Evolutionary conservation across 2,329 filamentous ascomycete species (phyloP), one percentile per base, ranked within the genome.

Genomic region (Triangularia verruculosa): DNA sequence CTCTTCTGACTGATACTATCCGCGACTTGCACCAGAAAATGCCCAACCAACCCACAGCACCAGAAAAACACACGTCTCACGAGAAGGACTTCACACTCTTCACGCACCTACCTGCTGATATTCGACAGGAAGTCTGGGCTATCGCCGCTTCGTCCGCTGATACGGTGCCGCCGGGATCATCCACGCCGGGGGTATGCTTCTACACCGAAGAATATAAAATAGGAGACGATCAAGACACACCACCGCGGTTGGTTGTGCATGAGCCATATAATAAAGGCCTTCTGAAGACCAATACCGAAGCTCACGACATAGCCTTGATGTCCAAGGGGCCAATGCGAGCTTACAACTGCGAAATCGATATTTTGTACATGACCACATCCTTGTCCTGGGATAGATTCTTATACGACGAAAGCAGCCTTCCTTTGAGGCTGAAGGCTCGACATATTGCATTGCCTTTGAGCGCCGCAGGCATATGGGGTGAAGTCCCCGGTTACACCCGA

Each of bases 271-370:
- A 57, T 39, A 1, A 12, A 8, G 20, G 34, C 13, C 22, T 61
- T 25, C n/a, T 57, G 32, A n/a, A n/a, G 17, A 57, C 59, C 7
- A 61, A 61, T 12, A 57, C 52, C 59, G 59, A 61, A 17, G 59
- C 59, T 8, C 53, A 57, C 59, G 59, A 61, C 34, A 27, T 57
- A 2, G 59, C 59, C 22, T 3, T 57, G 32, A 52, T n/a, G 59
- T 22, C 59, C 4, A 15, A 3, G n/a, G 15, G 53, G n/a, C 22
- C 59, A 13, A 61, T 43, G 3, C 59, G 52, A n/a, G 15, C 25
- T 20, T 61, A 61, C 34, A 28, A 61, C 52, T 53, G 52, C 12
- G n/a, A 47, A 8, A 61, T 6, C 24, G 52, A 61, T 39, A 61
- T 61, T 4, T 15, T 61, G 32, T 61, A 32, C 53, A 52, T 61